Evolutionary conservation across 139 green algal genomes (phyloP), one percentile per base, ranked within the genome.

Genomic region (Haematococcus lacustris): DNA sequence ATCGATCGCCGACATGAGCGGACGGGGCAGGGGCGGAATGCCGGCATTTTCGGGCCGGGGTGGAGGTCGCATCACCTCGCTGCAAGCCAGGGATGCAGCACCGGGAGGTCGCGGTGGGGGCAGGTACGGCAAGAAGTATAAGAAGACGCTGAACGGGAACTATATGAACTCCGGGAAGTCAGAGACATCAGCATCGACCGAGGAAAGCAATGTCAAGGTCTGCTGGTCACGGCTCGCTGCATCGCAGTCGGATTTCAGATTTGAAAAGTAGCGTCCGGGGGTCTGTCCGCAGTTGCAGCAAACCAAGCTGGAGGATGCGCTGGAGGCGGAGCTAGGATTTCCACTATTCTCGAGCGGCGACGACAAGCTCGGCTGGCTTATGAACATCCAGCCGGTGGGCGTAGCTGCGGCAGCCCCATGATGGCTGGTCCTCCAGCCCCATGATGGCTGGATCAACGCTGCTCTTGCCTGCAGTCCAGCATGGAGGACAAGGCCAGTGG

Each of bases 321-420:
- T 93, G 60, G 91, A 97, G 67, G 83, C 71, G 5, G 38, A 66
- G 28, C 76, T 97, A 33, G 92, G 92, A 34, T 97, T 93, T 59
- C 63, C 73, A 7, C 72, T 89, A 34, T 92, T 92, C 76, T 91
- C 72, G 1, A 81, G 89, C 9, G 91, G 88, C 0, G 74, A 87
- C 3, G 82, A 89, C 59, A 79, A 83, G 1, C 82, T 98, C 34
- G 94, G 93, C 39, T 98, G 94, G 94, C 87, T 98, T 13, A 83
- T 98, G 60, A 98, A 97, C 80, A 83, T 96, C 41, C 90, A 87
- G 28, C 76, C 85, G 68, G 91, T 95, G 61, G 66, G 87, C 17
- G n/a, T n/a, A n/a, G n/a, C n/a, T n/a, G n/a, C n/a, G n/a, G n/a
- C n/a, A n/a, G n/a, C n/a, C n/a, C n/a, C n/a, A n/a, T n/a, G n/a